These are phyloP conservation scores for Carex scoparia DNA, from an alignment of 176 grass and related monocot genomes.

Conservation along the genomic window DNA sequence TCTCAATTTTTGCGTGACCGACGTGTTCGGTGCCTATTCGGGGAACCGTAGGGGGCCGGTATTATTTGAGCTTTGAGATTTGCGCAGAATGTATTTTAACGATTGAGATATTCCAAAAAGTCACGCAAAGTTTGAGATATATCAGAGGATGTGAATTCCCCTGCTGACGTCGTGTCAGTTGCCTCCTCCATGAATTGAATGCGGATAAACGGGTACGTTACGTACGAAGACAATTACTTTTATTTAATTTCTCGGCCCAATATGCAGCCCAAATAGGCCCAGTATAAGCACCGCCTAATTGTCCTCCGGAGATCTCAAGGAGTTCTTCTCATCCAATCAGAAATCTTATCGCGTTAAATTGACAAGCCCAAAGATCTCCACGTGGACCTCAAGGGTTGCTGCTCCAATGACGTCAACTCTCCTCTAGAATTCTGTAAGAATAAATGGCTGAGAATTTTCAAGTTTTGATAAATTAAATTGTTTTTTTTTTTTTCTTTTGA, in stretches of 20 bases:
- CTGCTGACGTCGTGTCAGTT: slow-evolving; percentile 1
- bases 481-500: neutral
- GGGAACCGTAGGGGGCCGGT: no score
- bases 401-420: neutral
- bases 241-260: neutral
- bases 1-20: no score
- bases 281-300: neutral
- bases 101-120: no score
- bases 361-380: slow-evolving; percentile 3
- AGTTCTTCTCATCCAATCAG: slow-evolving; percentile 9
- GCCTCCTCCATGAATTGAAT: neutral
- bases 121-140: no score
- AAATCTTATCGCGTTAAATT: slow-evolving; percentile 19
- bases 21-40: no score
- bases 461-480: neutral
- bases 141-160: no score
- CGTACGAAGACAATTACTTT: neutral
- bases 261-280: neutral
- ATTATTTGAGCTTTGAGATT: no score
- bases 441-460: neutral
- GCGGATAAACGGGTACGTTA: neutral
- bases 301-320: neutral
- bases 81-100: no score
- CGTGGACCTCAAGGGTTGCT: neutral
- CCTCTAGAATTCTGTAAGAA: neutral